These are phyloP conservation scores for Mortierella polycephala DNA, from an alignment of 371 early-diverging fungal genomes.

Conservation along the genomic window DNA sequence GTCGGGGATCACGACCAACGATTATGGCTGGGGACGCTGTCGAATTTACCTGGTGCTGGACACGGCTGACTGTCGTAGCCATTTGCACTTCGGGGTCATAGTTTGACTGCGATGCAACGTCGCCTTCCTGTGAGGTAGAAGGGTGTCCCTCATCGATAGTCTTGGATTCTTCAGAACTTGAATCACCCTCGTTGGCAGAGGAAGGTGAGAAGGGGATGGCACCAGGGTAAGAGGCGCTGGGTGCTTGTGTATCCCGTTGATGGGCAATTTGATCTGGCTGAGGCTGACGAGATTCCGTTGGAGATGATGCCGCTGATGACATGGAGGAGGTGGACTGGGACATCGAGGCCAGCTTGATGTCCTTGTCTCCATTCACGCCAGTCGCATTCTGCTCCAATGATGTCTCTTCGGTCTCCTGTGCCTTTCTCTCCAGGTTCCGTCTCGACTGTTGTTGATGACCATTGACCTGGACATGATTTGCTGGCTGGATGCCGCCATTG, in stretches of 20 bases:
- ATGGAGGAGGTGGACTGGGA: conserved; percentile 8
- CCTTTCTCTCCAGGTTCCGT: conserved; percentile 16
- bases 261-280: neutral
- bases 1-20: conserved; percentile 18
- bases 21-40: conserved; percentile 10
- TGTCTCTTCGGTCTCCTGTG: conserved; percentile 9
- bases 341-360: conserved; percentile 27
- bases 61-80: conserved; percentile 25
- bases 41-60: conserved; percentile 6
- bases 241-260: conserved; percentile 8
- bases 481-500: conserved; percentile 1
- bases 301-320: conserved; percentile 1
- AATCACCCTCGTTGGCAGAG: conserved; percentile 3
- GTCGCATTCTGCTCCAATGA: neutral
- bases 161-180: neutral
- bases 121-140: conserved; percentile 16
- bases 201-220: conserved; percentile 6
- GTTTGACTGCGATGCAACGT: conserved; percentile 8
- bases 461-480: conserved; percentile 13
- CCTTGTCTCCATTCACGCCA: conserved; percentile 8
- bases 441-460: conserved; percentile 31
- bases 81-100: conserved; percentile 35
- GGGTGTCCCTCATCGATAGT: conserved; percentile 1
- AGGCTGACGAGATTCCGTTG: neutral
- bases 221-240: neutral